Evolutionary conservation across 768 basidiomycete genomes (phyloP).

Genomic region (Mrakia blollopis): DNA sequence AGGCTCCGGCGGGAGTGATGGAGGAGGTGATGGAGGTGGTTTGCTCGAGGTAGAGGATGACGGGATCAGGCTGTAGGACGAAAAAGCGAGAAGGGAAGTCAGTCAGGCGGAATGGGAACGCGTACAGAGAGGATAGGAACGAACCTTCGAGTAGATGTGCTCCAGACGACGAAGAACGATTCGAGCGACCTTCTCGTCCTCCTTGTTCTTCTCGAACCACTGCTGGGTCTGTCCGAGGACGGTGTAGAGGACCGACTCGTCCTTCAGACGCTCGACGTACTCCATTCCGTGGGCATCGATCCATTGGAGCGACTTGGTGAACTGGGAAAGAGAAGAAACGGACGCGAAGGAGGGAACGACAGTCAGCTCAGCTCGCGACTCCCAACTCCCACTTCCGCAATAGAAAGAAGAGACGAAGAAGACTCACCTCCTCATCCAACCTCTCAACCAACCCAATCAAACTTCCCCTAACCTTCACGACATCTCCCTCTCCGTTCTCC

Average conservation of each 20-base stretch:
- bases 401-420: background rate
- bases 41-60: slow-evolving; percentile 82
- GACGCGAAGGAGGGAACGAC: background rate
- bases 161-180: slow-evolving; percentile 93
- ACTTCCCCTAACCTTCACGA: slow-evolving; percentile 83
- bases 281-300: slow-evolving; percentile 99
- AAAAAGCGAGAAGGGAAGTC: background rate
- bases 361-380: background rate
- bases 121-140: slow-evolving; percentile 20
- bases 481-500: slow-evolving; percentile 48
- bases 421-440: slow-evolving; percentile 73
- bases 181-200: slow-evolving; percentile 72
- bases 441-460: slow-evolving; percentile 95
- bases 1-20: slow-evolving; percentile 53
- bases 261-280: slow-evolving; percentile 92
- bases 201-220: slow-evolving; percentile 76
- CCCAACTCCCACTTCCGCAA: background rate
- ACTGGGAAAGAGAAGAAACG: slow-evolving; percentile 44
- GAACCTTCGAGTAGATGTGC: slow-evolving; percentile 95
- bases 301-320: slow-evolving; percentile 93
- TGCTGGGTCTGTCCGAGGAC: slow-evolving; percentile 89
- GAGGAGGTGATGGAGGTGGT: slow-evolving; percentile 55
- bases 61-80: slow-evolving; percentile 70
- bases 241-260: slow-evolving; percentile 88
- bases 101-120: too few species aligned